Percentiles rank a stretch among this genome's conserved stretches.
These are phyloP conservation scores for Pestalotiopsis fici DNA, from an alignment of 2,329 filamentous ascomycete genomes.

Conservation along the genomic window DNA sequence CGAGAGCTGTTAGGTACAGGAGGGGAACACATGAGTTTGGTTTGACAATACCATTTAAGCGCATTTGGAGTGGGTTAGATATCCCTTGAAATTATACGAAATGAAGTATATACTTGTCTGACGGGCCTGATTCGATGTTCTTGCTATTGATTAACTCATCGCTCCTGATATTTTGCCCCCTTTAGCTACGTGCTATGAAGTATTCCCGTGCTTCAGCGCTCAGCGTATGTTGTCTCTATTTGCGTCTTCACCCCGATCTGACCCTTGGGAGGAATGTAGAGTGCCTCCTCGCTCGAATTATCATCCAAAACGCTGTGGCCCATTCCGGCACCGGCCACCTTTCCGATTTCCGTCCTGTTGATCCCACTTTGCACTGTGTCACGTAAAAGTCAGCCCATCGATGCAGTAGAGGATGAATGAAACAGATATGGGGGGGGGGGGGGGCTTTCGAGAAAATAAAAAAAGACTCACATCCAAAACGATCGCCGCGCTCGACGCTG, in stretches of 20 bases:
- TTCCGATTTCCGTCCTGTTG: conserved; percentile 3
- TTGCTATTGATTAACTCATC: background rate
- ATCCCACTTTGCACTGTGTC: background rate
- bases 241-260: conserved; percentile 12
- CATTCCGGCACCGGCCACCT: background rate
- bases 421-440: no score
- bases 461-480: background rate
- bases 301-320: conserved; percentile 4
- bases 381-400: background rate
- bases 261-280: conserved; percentile 5
- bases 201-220: background rate
- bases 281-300: conserved; percentile 12
- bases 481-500: conserved; percentile 7
- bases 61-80: background rate
- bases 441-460: no score
- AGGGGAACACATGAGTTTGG: background rate
- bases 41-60: background rate
- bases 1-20: conserved; percentile 17
- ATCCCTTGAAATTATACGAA: background rate
- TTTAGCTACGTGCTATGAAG: background rate
- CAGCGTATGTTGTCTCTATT: conserved; percentile 12
- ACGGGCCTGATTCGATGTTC: background rate
- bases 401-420: no score
- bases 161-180: background rate
- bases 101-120: background rate